Evolutionary conservation across 441 rosid genomes (phyloP).

Genomic region (Gossypium davidsonii): DNA sequence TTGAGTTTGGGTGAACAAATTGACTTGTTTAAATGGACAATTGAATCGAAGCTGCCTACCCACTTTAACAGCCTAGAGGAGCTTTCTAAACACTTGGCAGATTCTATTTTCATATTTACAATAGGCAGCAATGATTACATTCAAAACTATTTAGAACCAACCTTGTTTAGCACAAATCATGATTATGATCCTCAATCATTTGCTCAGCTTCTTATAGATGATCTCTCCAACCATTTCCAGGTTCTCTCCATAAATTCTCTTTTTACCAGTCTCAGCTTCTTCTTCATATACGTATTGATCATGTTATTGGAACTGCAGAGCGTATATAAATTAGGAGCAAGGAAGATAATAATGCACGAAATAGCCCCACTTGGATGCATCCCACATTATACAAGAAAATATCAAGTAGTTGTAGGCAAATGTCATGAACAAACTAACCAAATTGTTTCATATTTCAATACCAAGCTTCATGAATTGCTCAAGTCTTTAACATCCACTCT

Average conservation of each 20-base stretch:
- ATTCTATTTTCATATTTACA: constrained; percentile 26
- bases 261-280: background rate
- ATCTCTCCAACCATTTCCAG: constrained; percentile 19
- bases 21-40: constrained; percentile 19
- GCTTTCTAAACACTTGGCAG: constrained; percentile 23
- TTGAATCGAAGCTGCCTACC: constrained; percentile 1
- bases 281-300: background rate
- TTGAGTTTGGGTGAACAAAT: constrained; percentile 35
- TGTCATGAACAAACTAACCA: constrained; percentile 33
- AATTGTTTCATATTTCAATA: constrained; percentile 27
- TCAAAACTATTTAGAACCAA: constrained; percentile 8
- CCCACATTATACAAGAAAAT: constrained; percentile 23
- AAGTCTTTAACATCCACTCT: constrained; percentile 27
- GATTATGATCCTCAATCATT: constrained; percentile 21
- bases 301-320: constrained; percentile 21
- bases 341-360: constrained; percentile 38
- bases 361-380: constrained; percentile 46
- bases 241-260: constrained; percentile 8
- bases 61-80: constrained; percentile 16
- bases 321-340: constrained; percentile 33
- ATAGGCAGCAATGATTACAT: constrained; percentile 42
- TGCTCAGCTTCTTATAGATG: constrained; percentile 23
- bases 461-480: constrained; percentile 26
- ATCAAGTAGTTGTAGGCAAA: constrained; percentile 10
- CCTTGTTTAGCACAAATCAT: background rate